Conservation (phyloP, 306 rosid species). For the Begonia peltatifolia region DNA sequence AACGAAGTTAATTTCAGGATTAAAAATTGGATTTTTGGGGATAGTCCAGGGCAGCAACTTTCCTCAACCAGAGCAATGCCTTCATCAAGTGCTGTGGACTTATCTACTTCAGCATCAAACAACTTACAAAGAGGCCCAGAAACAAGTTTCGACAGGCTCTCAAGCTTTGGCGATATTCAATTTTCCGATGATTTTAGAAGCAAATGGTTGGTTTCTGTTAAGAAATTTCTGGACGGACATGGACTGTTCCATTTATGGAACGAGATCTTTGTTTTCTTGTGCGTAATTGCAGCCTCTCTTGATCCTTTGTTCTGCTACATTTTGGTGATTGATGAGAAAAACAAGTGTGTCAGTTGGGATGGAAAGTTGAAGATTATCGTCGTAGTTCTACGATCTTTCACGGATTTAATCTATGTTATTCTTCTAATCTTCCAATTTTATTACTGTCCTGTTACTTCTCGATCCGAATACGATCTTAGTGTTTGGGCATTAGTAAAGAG, state of each 20-base stretch:
- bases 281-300: constrained; percentile 6
- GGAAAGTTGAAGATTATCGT: constrained; percentile 2
- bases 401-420: constrained; percentile 5
- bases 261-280: neutral
- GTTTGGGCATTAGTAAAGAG: neutral
- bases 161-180: neutral
- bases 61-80: no score
- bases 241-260: constrained; percentile 1
- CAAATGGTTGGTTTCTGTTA: neutral
- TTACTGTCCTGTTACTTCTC: neutral
- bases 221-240: neutral
- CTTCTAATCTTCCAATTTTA: constrained; percentile 6
- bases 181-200: neutral
- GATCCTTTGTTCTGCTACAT: constrained; percentile 12
- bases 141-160: neutral
- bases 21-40: no score
- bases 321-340: neutral
- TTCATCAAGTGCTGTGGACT: no score
- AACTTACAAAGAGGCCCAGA: neutral
- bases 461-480: neutral
- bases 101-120: neutral
- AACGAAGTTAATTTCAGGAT: no score
- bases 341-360: constrained; percentile 6
- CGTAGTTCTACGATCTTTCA: constrained; percentile 7
- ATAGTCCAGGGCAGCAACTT: no score